Conservation (phyloP, 1,284 basidiomycete species). For the Ganoderma meredithae region DNA sequence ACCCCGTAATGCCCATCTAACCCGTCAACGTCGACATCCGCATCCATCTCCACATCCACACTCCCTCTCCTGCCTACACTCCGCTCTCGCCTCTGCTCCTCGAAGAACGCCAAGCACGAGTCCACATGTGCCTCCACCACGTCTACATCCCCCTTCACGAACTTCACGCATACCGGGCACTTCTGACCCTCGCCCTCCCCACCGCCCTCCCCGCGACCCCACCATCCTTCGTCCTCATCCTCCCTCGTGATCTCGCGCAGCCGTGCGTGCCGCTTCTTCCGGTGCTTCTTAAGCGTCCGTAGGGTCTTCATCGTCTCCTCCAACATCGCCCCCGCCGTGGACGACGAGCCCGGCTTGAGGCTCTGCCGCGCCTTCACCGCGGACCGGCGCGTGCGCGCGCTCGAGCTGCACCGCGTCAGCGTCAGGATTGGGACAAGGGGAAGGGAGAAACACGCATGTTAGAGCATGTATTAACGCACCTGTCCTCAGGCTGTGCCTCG, state of each 20-base stretch:
- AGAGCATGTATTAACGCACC: conserved; percentile 44
- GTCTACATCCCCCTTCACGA: conserved; percentile 69
- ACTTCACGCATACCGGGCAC: conserved; percentile 72
- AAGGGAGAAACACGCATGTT: not conserved
- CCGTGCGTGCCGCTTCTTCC: conserved; percentile 67
- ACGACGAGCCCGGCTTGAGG: conserved; percentile 44
- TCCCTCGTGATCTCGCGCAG: conserved; percentile 70
- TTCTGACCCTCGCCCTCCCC: conserved; percentile 49
- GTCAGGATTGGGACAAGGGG: not conserved
- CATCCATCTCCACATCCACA: conserved; percentile 39
- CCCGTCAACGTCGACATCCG: conserved; percentile 45
- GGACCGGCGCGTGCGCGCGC: conserved; percentile 56
- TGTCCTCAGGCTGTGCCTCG: conserved; percentile 53
- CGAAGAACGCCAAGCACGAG: conserved; percentile 68
- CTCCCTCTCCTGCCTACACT: conserved; percentile 38
- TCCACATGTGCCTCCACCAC: conserved; percentile 81
- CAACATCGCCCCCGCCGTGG: conserved; percentile 43
- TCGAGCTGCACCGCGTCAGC: conserved; percentile 27
- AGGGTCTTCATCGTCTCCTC: conserved; percentile 61
- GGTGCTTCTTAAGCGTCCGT: conserved; percentile 63
- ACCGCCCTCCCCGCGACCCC: conserved; percentile 38
- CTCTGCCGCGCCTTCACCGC: conserved; percentile 69
- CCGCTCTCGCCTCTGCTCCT: conserved; percentile 47
- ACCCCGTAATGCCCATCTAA: conserved; percentile 35
- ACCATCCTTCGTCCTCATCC: conserved; percentile 54